Evolutionary conservation across 2,329 filamentous ascomycete species (phyloP).

Genomic region (Lecanoromycetidae sp.): DNA sequence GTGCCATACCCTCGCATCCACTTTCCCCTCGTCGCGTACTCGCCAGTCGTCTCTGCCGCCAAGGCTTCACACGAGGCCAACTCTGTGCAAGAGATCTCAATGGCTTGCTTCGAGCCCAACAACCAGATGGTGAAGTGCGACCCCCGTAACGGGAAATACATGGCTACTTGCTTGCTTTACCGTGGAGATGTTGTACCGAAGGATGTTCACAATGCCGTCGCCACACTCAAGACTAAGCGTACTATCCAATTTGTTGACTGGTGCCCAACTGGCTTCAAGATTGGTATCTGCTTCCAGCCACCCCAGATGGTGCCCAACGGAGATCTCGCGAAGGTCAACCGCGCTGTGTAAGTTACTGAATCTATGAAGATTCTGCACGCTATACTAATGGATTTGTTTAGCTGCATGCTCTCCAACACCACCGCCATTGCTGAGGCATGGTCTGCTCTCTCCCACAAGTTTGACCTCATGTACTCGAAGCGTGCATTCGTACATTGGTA

Average conservation of each 20-base stretch:
- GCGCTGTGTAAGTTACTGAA: slow-evolving; percentile 67
- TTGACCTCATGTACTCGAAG: slow-evolving; percentile 99
- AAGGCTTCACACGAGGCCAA: slow-evolving; percentile 97
- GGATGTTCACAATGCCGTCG: slow-evolving; percentile 83
- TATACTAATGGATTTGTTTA: slow-evolving; percentile 25
- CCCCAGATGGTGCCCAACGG: slow-evolving; percentile 93
- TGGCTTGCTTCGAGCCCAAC: slow-evolving; percentile 98
- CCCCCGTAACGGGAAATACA: slow-evolving; percentile 98
- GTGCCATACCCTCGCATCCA: slow-evolving; percentile 98
- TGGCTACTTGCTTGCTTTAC: slow-evolving; percentile 97
- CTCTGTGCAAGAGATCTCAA: slow-evolving; percentile 96
- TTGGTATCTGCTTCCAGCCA: slow-evolving; percentile 99
- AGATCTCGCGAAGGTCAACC: slow-evolving; percentile 94
- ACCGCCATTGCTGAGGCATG: slow-evolving; percentile 97
- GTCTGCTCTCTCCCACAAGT: slow-evolving; percentile 93
- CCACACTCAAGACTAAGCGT: slow-evolving; percentile 96
- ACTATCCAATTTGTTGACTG: slow-evolving; percentile 99
- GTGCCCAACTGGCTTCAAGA: slow-evolving; percentile 99
- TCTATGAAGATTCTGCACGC: neutral
- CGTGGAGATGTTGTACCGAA: slow-evolving; percentile 96
- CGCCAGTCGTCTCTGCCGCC: slow-evolving; percentile 84
- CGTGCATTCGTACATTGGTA: slow-evolving; percentile 99
- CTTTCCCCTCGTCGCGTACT: slow-evolving; percentile 95
- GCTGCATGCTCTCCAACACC: slow-evolving; percentile 98
- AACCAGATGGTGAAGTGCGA: slow-evolving; percentile 99